These are phyloP conservation scores for Nitzschia inconspicua DNA, from an alignment of 108 stramenopile genomes.

Conservation along the genomic window DNA sequence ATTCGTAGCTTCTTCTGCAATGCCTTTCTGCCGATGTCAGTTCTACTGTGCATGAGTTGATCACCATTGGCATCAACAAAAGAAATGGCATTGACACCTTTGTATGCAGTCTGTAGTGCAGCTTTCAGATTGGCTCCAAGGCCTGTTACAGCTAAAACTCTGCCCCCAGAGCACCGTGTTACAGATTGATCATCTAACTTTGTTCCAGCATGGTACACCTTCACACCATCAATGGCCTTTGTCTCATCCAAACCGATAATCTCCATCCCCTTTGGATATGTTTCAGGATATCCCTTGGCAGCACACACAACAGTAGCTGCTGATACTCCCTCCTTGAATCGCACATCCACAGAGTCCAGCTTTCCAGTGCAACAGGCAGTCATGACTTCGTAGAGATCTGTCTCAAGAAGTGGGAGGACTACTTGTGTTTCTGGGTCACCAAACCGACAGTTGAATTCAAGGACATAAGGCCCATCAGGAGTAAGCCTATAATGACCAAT, in stretches of 20 bases:
- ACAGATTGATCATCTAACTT: slow-evolving; percentile 49
- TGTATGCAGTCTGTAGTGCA: slow-evolving; percentile 86
- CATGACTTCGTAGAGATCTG: slow-evolving; percentile 90
- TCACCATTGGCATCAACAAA: slow-evolving; percentile 51
- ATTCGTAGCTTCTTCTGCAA: slow-evolving; percentile 77
- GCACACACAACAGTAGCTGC: slow-evolving; percentile 96
- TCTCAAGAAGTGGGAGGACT: slow-evolving; percentile 95
- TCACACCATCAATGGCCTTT: slow-evolving; percentile 56
- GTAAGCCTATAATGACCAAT: slow-evolving; percentile 55
- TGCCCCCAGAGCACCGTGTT: slow-evolving; percentile 89
- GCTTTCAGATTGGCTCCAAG: slow-evolving; percentile 73
- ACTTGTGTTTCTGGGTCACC: slow-evolving; percentile 99
- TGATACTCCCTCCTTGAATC: slow-evolving; percentile 74
- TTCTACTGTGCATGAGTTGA: slow-evolving; percentile 71
- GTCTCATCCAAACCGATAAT: slow-evolving; percentile 83
- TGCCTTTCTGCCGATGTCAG: slow-evolving; percentile 84
- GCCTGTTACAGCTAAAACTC: slow-evolving; percentile 96
- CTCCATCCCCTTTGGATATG: slow-evolving; percentile 95
- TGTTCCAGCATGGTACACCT: slow-evolving; percentile 97
- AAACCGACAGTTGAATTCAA: slow-evolving; percentile 98
- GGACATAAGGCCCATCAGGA: slow-evolving; percentile 84
- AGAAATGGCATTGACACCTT: slow-evolving; percentile 60
- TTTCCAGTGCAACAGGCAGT: slow-evolving; percentile 90
- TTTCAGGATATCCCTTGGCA: slow-evolving; percentile 90
- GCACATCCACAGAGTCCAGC: slow-evolving; percentile 72